Evolutionary conservation across 768 basidiomycete species (phyloP), one percentile per base, ranked within the genome.

Genomic region (Gymnopilus junonius): DNA sequence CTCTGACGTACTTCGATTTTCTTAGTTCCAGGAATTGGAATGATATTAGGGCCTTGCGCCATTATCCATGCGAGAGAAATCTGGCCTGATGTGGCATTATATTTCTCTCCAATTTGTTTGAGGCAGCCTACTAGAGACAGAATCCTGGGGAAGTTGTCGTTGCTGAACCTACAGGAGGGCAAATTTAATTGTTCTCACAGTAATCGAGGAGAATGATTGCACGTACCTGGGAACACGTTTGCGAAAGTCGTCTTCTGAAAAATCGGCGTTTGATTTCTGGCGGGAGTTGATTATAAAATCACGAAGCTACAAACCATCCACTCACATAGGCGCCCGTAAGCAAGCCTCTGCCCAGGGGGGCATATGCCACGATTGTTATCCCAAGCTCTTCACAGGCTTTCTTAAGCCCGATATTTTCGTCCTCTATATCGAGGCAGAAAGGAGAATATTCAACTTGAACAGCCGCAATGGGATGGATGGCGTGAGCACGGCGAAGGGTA

Each of bases 381-480:
- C 83, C 82, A 14, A 86, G 73, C 67, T 85, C 85, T 3, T 81
- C 70, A 8, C 78, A 79, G 1, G 82, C 79, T 34, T 77, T 72
- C 37, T 83, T 69, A 0, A 86, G 66, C 1, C 67, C 74, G 34
- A 83, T 75, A 61, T 79, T 77, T 7, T 76, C 72, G 54, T 79
- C 73, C 68, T 85, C 84, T 50, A 84, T 79, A 29, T 82, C 80
- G 5, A 85, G 74, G 10, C 77, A 78, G 71, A 85, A 83, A 1
- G 84, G 79, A 1, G 82, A 83, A 63, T 84, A 85, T 62, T 86
- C 83, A 27, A 84, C 74, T 71, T 86, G 82, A 15, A 85, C 70
- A 0, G 82, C 80, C 0, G 82, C 62, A 23, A 86, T 84, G 2
- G 82, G 83, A 56, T 85, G 85, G 2, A 85, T 72, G 1, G 80